phyloP scores from a whole-genome alignment of 805 yeast genomes.

The Lipomyces chichibuensis region DNA sequence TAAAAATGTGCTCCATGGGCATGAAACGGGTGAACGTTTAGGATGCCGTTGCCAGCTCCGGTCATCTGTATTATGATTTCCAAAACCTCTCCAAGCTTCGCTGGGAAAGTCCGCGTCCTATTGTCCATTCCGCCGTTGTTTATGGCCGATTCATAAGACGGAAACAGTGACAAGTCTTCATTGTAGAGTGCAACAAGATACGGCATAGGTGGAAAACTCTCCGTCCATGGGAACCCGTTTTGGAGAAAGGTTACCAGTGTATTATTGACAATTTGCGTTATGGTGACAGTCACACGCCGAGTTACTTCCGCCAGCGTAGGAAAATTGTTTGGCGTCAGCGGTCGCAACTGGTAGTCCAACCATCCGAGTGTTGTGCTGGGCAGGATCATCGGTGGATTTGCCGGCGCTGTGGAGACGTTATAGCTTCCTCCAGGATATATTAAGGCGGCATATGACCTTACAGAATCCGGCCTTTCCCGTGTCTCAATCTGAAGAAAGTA shows the following conservation, averaged over 20 bases:
- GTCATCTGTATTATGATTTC: not conserved
- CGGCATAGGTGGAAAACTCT: not conserved
- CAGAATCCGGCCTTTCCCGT: not conserved
- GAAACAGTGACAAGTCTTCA: not conserved
- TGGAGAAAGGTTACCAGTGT: not conserved
- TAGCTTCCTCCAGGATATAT: not conserved
- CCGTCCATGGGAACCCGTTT: not conserved
- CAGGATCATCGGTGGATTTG: not conserved
- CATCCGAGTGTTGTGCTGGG: not conserved
- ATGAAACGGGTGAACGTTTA: not conserved
- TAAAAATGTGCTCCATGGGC: not conserved
- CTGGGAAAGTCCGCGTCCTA: not conserved
- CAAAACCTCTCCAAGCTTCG: slow-evolving; percentile 4
- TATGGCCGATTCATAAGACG: not conserved
- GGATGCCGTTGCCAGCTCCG: not conserved
- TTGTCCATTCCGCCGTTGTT: slow-evolving; percentile 1
- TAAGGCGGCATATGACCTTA: not conserved
- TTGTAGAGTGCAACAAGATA: not conserved
- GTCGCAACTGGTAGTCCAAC: slow-evolving; percentile 5
- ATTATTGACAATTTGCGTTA: not conserved
- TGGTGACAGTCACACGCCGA: not conserved
- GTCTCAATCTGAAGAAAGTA: slow-evolving; percentile 1
- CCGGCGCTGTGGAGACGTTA: not conserved
- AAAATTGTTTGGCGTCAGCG: not conserved
- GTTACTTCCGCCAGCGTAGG: not conserved